phyloP scores from a whole-genome alignment of 1,139 yeast genomes.

The Williopsis jadinii region DNA sequence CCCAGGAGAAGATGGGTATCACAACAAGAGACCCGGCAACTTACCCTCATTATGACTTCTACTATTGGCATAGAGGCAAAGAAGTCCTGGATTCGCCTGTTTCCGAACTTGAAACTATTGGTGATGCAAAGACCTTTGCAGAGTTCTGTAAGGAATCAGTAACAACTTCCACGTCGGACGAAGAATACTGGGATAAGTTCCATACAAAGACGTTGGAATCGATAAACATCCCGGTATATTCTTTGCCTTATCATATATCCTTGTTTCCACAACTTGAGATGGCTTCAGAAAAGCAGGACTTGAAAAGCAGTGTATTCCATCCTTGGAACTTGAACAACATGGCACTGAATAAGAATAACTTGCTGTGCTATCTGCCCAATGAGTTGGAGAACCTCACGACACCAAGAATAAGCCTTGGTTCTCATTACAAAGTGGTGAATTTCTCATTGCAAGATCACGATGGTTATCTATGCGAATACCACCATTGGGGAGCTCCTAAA shows the following conservation, averaged over 20 bases:
- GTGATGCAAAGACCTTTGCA: background rate
- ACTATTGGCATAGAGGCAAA: constrained; percentile 30
- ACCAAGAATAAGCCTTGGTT: constrained; percentile 51
- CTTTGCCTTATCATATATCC: too few species aligned
- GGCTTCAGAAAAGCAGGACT: constrained; percentile 6
- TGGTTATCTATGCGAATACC: constrained; percentile 58
- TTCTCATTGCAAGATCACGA: constrained; percentile 79
- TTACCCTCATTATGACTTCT: constrained; percentile 28
- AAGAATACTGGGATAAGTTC: constrained; percentile 32
- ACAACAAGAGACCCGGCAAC: constrained; percentile 26
- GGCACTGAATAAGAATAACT: constrained; percentile 49
- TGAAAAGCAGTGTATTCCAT: constrained; percentile 10
- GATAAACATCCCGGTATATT: too few species aligned
- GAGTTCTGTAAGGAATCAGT: constrained; percentile 2
- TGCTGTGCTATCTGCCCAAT: constrained; percentile 35
- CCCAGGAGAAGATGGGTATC: constrained; percentile 27
- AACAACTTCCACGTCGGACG: constrained; percentile 3
- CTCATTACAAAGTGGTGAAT: constrained; percentile 62
- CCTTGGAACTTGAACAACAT: constrained; percentile 73
- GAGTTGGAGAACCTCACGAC: constrained; percentile 38
- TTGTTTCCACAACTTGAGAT: too few species aligned
- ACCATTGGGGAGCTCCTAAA: constrained; percentile 61
- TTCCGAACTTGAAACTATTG: constrained; percentile 26
- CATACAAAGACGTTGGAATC: background rate
- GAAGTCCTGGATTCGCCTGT: constrained; percentile 32